Percentiles rank a stretch among this genome's conserved stretches.
These are phyloP conservation scores for Tulasnella sp. DNA, from an alignment of 768 basidiomycete genomes.

Conservation along the genomic window DNA sequence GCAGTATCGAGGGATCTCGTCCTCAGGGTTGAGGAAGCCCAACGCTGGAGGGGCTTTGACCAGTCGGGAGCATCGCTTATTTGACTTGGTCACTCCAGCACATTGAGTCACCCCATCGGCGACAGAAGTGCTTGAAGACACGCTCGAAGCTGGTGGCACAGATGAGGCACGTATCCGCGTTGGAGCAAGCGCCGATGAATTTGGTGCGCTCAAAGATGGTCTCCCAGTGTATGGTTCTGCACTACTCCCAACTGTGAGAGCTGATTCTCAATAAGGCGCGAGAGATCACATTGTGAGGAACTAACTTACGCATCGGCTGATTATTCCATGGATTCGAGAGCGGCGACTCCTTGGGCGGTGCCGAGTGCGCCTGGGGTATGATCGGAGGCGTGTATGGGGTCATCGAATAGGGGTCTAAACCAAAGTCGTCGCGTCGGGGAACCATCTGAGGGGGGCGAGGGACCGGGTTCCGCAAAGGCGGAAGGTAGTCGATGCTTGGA, in stretches of 20 bases:
- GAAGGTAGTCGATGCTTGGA: conserved; percentile 2
- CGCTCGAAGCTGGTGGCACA: conserved; percentile 9
- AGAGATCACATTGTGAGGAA: no score
- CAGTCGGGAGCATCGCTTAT: conserved; percentile 46
- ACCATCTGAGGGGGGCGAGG: conserved; percentile 6
- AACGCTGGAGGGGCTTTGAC: conserved; percentile 37
- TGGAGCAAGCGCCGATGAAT: conserved; percentile 7
- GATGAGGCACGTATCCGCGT: conserved; percentile 20
- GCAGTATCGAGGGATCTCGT: conserved; percentile 20
- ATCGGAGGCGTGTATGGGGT: not conserved
- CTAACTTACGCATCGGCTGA: no score
- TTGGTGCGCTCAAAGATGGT: no score
- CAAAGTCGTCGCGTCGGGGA: conserved; percentile 1
- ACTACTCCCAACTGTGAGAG: no score
- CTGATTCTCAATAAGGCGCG: no score
- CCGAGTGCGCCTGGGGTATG: not conserved
- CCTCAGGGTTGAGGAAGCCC: conserved; percentile 9
- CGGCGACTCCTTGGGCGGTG: not conserved
- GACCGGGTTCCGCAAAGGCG: conserved; percentile 4
- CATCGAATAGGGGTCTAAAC: not conserved
- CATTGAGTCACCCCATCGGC: conserved; percentile 37
- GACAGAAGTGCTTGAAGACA: conserved; percentile 20
- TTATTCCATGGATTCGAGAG: not conserved
- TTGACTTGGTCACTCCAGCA: conserved; percentile 47
- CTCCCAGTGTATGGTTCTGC: no score